phyloP scores from a whole-genome alignment of 805 yeast species.

The Lachancea cidri region DNA sequence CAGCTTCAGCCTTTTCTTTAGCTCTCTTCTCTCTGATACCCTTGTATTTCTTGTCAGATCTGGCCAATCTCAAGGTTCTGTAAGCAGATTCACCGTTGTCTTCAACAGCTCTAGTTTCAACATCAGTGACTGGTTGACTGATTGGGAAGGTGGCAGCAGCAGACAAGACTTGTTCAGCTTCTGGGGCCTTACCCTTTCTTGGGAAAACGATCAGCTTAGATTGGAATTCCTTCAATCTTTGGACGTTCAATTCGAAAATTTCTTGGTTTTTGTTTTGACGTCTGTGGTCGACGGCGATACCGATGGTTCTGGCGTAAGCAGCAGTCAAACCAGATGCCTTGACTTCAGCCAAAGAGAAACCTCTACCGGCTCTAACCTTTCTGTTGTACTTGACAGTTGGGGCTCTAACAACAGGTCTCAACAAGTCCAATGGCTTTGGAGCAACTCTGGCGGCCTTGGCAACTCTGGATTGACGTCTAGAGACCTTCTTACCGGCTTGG shows the following conservation, averaged over 20 bases:
- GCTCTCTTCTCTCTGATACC: conserved; percentile 99
- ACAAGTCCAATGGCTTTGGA: conserved; percentile 94
- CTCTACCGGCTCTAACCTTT: conserved; percentile 99
- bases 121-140: conserved; percentile 66
- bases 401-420: conserved; percentile 98
- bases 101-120: conserved; percentile 84
- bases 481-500: conserved; percentile 99
- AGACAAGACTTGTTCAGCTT: conserved; percentile 69
- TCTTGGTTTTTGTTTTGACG: conserved; percentile 97
- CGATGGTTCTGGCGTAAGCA: conserved; percentile 96
- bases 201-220: conserved; percentile 94
- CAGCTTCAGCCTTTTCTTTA: conserved; percentile 96
- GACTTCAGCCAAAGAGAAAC: conserved; percentile 96
- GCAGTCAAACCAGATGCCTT: conserved; percentile 94
- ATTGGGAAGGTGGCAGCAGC: conserved; percentile 87
- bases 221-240: conserved; percentile 94
- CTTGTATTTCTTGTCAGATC: conserved; percentile 86
- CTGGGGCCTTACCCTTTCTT: conserved; percentile 80
- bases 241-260: conserved; percentile 90
- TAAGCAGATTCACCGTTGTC: conserved; percentile 73
- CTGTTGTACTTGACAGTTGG: conserved; percentile 99
- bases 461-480: conserved; percentile 94
- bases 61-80: conserved; percentile 93
- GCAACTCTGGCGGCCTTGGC: conserved; percentile 91
- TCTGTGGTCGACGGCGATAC: conserved; percentile 99